These are phyloP conservation scores for Zygosaccharomyces kombuchaensis DNA, from an alignment of 805 yeast genomes.

Conservation along the genomic window DNA sequence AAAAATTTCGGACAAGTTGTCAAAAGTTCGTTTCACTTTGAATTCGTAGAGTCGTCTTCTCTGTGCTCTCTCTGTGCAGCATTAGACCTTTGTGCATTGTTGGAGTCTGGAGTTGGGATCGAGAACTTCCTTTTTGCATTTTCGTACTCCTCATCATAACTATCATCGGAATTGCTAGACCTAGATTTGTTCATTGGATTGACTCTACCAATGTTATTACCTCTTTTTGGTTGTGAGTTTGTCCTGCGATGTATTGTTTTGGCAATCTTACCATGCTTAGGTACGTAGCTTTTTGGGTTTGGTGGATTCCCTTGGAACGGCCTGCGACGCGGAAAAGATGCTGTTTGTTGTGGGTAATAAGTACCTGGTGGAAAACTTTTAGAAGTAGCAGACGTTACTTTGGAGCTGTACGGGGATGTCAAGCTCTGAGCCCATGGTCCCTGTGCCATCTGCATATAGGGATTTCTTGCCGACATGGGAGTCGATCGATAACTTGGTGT, in stretches of 20 bases:
- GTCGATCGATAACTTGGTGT: conserved; percentile 21
- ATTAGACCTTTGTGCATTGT: conserved; percentile 6
- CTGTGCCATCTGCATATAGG: conserved; percentile 16
- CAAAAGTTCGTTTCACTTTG: background rate
- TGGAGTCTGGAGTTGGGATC: conserved; percentile 20
- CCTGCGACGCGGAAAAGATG: conserved; percentile 15
- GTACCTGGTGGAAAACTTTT: conserved; percentile 15
- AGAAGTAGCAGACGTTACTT: conserved; percentile 13
- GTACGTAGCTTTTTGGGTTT: conserved; percentile 11
- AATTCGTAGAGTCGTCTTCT: background rate
- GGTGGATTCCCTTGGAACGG: conserved; percentile 12
- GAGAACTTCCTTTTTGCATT: conserved; percentile 8
- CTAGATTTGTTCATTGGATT: conserved; percentile 3
- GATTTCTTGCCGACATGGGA: conserved; percentile 18
- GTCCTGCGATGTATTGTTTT: conserved; percentile 17
- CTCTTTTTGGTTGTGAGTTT: conserved; percentile 12
- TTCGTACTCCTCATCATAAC: conserved; percentile 6
- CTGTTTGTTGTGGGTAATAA: conserved; percentile 14
- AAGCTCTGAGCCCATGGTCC: conserved; percentile 14
- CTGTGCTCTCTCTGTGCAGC: background rate
- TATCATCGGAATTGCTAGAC: background rate
- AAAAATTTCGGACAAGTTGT: background rate
- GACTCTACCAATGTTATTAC: background rate
- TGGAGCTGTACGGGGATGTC: conserved; percentile 14
- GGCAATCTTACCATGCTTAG: conserved; percentile 15